Evolutionary conservation across 2,329 filamentous ascomycete species (phyloP), one percentile per base, ranked within the genome.

Genomic region (Neurospora sp.): DNA sequence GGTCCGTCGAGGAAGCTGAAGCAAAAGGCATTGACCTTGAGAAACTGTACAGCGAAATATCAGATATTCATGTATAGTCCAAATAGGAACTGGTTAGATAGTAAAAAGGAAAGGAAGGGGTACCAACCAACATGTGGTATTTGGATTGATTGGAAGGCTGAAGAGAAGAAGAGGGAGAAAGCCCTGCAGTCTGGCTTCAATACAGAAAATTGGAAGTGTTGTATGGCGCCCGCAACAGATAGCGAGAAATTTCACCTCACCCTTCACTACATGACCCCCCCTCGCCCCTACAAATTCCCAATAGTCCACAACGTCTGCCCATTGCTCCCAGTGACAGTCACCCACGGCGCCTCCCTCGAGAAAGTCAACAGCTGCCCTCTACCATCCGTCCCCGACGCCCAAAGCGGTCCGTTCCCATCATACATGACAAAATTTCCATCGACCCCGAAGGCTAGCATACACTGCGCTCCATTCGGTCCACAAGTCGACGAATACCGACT

Each of bases 401-500:
- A 70, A 19, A 70, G 38, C 7, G 67, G 67, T 11, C 69, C 69
- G 38, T 66, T 52, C 11, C 23, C 69, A 66, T 70, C 69, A 23
- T 68, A 66, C 38, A 39, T 19, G 13, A 72, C 69, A 1, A 70
- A 66, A 17, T 73, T 46, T 0, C 70, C 72, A n/a, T 70, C 67
- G 2, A 28, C 33, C 4, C 67, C 68, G 23, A 70, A 73, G 0
- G 33, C 43, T 2, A 73, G n/a, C 23, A 42, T 10, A 42, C 70
- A 73, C 28, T 17, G 19, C 38, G 71, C 67, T 1, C 70, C 68
- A 36, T 68, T 67, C 19, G 33, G 17, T 2, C 71, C 71, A 36
- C 71, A 73, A 36, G 40, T 15, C 23, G 67, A 68, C n/a, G 70
- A 69, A 40, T 38, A 62, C 43, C 40, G 39, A 39, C 68, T 68